Evolutionary conservation across 2,329 filamentous ascomycete genomes (phyloP), one percentile per base, ranked within the genome.

Genomic region (Hypoxylon sp.): DNA sequence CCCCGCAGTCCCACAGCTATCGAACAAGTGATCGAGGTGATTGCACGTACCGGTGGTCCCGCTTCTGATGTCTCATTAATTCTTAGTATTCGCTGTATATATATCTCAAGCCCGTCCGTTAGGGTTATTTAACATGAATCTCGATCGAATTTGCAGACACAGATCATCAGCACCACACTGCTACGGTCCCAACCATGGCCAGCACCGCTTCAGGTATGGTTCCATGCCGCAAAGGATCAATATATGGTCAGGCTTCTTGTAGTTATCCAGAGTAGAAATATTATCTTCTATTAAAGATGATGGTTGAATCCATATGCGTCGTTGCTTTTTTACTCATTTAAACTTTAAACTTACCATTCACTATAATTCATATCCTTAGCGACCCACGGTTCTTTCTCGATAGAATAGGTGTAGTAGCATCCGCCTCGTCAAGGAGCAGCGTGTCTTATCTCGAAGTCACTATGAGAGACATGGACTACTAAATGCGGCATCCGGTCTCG

Each of bases 161-260:
- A 60, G 17, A 7, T 11, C 11, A 52, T 19, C 14, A 36, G 5
- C 2, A 52, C 13, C 7, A 52, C 48, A 25, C 28, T 60, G 25
- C 36, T 3, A 14, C 25, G 2, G 25, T 21, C 1, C 57, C 57
- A 28, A 51, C n/a, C 17, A 43, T 34, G 10, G 23, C 46, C 11
- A 60, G n/a, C 28, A 36, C 46, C 23, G 11, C n/a, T 14, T 60
- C 57, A 23, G 46, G 25, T 48, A 60, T 52, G 10, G 5, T 30
- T 30, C 23, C 25, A 11, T 23, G 5, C 23, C 23, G 23, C 23
- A 23, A 23, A 23, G 23, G 5, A 23, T 23, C 23, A 23, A 23
- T 23, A 23, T 5, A 23, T 30, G 21, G 32, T 23, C 45, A 38
- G 9, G 7, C 9, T 23, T 19, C 11, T 25, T 3, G 23, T 46